Evolutionary conservation across 352 stramenopile genomes (phyloP), one percentile per base, ranked within the genome.

Genomic region (Phytophthora chlamydospora): DNA sequence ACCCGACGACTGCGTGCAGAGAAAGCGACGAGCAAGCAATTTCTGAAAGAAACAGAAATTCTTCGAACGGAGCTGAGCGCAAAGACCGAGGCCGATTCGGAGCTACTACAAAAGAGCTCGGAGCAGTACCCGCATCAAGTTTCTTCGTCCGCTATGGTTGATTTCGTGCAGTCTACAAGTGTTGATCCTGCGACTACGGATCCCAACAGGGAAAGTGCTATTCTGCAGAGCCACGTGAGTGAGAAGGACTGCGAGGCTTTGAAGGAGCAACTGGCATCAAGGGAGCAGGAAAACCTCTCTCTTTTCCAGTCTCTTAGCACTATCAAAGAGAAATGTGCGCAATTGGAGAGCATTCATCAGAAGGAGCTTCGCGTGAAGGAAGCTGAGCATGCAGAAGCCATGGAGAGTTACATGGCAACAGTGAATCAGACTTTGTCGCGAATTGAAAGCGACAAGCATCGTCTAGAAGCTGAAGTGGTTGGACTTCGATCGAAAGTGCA

Each of bases 231-330:
- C 34, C 44, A 21, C 1, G 21, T 33, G 4, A 32, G 10, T 34
- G 4, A 36, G 21, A 19, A 48, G 14, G 42, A 61, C 48, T 12
- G 57, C 19, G 65, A 64, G 19, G 31, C 29, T 14, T 31, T 77
- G 8, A 58, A 46, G 17, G 58, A 66, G 6, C 56, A 78, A 11
- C 29, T 83, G 21, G 43, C 71, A 0, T 68, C 58, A 1, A 51
- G 68, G 34, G 74, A 89, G 40, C 49, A 76, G 32, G 79, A 86
- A 46, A 89, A 76, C 16, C 45, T 75, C 2, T 40, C 68, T 4
- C 67, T 89, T 9, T 44, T 85, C 38, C 74, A 79, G 21, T 76
- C 78, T 33, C 49, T 89, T 3, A 77, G 65, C 17, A 58, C 58
- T 6, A 67, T 76, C 1, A 81, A 78, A 39, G 65, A 75, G 19